Evolutionary conservation across 768 basidiomycete genomes (phyloP), one percentile per base, ranked within the genome.

Genomic region (Hemileccinum rubropunctum): DNA sequence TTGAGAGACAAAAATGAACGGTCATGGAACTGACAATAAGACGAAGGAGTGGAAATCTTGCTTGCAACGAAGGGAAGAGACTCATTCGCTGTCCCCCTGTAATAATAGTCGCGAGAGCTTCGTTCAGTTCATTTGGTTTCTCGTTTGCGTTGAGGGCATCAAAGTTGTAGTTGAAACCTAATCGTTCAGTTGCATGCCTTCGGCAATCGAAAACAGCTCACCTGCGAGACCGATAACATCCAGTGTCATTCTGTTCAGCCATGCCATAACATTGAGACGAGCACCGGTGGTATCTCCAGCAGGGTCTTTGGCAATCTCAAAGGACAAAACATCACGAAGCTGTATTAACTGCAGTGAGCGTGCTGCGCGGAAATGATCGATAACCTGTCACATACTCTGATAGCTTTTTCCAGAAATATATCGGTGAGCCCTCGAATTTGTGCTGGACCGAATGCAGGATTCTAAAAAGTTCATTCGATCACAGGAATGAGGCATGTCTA

Each of bases 391-490:
- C 53, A 28, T 59, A 80, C 82, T 62, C 80, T 67, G 2, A 75
- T 56, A 1, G 84, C 67, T 61, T 84, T 85, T 3, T 76, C 73
- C 4, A 82, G 55, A 51, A 86, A 84, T 14, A 80, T 78, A n/a
- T 72, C 72, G 0, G 81, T 81, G 12, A 85, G 59, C 38, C 77
- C 78, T 83, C n/a, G n/a, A n/a, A n/a, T n/a, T n/a, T n/a, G n/a
- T n/a, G n/a, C n/a, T n/a, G n/a, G n/a, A n/a, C n/a, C 82, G 57
- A 88, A 88, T 0, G 83, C 83, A 12, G 84, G 84, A 53, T 85
- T 86, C 84, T 75, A 34, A 13, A 32, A 7, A n/a, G 15, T 12
- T 3, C 5, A 39, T 47, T 38, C 13, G 42, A n/a, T 49, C 28
- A 45, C 27, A 14, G 10, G 15, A 13, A 15, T 20, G 1, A 5